A percentile compares a stretch with the other conserved stretches of the same genome.
Conservation (phyloP, 352 stramenopile species). For the Poterioochromonas sp. region DNA sequence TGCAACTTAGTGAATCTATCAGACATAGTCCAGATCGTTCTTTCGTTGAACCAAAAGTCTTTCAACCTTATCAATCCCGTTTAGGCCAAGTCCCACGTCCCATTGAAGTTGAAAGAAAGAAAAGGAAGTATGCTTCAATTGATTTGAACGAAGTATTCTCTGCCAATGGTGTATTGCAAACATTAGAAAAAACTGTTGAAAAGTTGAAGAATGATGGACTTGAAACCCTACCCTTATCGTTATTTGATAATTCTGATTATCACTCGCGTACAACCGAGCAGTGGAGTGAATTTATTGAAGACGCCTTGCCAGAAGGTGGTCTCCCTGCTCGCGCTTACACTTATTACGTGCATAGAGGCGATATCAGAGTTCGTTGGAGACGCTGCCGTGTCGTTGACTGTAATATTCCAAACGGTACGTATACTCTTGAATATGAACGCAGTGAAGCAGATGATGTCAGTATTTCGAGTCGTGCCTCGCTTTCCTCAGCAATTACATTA, state of each 20-base stretch:
- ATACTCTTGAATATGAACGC: too few relatives aligned
- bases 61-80: slow-evolving; percentile 8
- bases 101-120: slow-evolving; percentile 53
- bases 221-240: slow-evolving; percentile 12
- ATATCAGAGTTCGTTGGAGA: not conserved
- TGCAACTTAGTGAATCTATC: not conserved
- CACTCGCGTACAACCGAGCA: not conserved
- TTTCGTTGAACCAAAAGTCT: slow-evolving; percentile 30
- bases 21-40: not conserved
- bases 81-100: slow-evolving; percentile 42
- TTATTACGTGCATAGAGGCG: not conserved
- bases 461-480: not conserved
- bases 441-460: not conserved
- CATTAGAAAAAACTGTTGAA: not conserved
- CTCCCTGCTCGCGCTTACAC: not conserved
- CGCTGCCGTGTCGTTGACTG: not conserved
- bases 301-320: not conserved
- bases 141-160: slow-evolving; percentile 45
- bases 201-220: slow-evolving; percentile 10
- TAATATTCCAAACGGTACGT: too few relatives aligned
- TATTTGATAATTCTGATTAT: slow-evolving; percentile 43
- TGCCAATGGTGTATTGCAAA: slow-evolving; percentile 23
- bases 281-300: slow-evolving; percentile 21
- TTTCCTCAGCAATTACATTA: slow-evolving; percentile 31
- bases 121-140: slow-evolving; percentile 44